Evolutionary conservation across 73 alveolate species (phyloP).

Genomic region (Paramecium sonneborni): DNA sequence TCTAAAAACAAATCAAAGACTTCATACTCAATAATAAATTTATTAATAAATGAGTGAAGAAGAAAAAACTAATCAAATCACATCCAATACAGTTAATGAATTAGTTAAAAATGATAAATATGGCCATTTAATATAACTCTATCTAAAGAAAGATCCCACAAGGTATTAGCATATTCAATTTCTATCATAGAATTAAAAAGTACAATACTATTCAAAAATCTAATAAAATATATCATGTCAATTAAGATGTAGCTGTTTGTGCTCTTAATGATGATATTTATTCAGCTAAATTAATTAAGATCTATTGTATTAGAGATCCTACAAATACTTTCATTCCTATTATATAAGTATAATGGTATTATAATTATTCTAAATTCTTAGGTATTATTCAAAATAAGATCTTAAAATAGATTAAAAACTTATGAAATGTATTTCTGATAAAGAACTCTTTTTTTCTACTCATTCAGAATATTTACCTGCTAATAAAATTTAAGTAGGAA

Average conservation of each 20-base stretch:
- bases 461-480: constrained; percentile 84
- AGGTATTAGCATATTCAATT: background rate
- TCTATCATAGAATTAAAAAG: background rate
- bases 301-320: background rate
- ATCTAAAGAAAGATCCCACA: constrained; percentile 17
- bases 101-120: constrained; percentile 9
- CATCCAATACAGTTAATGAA: background rate
- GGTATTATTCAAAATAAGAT: constrained; percentile 82
- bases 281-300: constrained; percentile 20
- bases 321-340: constrained; percentile 64
- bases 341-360: constrained; percentile 86
- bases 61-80: background rate
- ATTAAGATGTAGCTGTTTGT: constrained; percentile 26
- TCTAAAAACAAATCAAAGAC: background rate
- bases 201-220: background rate
- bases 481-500: constrained; percentile 79
- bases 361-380: background rate
- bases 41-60: background rate
- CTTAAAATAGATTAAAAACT: constrained; percentile 77
- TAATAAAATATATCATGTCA: background rate
- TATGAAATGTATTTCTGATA: constrained; percentile 78
- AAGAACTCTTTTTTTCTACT: constrained; percentile 89
- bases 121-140: constrained; percentile 1
- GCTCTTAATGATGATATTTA: constrained; percentile 46
- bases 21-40: background rate